phyloP scores from a whole-genome alignment of 306 rosid genomes.

The Dicorynia guianensis region DNA sequence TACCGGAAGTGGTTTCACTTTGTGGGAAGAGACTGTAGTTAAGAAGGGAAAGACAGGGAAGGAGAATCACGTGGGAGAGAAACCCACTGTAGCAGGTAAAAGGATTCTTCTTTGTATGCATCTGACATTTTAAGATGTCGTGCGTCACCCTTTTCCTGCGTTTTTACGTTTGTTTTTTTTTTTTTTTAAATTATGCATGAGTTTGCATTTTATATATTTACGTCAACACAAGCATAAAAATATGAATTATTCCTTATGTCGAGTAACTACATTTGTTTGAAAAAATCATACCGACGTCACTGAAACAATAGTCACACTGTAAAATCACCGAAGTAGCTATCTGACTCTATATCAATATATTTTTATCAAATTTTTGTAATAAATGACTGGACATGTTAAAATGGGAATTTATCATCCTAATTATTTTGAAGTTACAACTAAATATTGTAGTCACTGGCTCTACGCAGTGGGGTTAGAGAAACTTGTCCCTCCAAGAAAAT shows the following conservation, averaged over 20 bases:
- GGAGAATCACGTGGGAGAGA: conserved; percentile 74
- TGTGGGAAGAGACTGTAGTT: conserved; percentile 87
- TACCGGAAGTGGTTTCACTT: conserved; percentile 82
- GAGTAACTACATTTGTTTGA: not conserved
- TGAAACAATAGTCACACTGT: not conserved
- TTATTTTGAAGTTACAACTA: not conserved
- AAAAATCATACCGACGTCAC: not conserved
- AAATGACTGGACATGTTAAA: not conserved
- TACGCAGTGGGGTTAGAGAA: not conserved
- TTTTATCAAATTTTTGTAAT: not conserved
- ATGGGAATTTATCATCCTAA: not conserved
- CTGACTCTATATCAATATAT: not conserved
- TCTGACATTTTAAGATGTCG: conserved; percentile 29
- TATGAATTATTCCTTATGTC: not conserved
- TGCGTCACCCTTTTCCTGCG: not conserved
- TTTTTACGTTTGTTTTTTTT: not conserved
- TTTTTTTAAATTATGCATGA: conserved; percentile 3
- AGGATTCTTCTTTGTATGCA: not conserved
- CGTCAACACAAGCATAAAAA: conserved; percentile 20
- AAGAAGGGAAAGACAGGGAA: conserved; percentile 92
- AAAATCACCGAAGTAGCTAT: not conserved
- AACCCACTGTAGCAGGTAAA: conserved; percentile 64
- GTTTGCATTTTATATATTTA: conserved; percentile 6
- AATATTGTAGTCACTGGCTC: not conserved
- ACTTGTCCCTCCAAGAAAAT: not conserved